These are phyloP conservation scores for Binderoboletus segoi DNA, from an alignment of 1,284 basidiomycete genomes.

Conservation along the genomic window DNA sequence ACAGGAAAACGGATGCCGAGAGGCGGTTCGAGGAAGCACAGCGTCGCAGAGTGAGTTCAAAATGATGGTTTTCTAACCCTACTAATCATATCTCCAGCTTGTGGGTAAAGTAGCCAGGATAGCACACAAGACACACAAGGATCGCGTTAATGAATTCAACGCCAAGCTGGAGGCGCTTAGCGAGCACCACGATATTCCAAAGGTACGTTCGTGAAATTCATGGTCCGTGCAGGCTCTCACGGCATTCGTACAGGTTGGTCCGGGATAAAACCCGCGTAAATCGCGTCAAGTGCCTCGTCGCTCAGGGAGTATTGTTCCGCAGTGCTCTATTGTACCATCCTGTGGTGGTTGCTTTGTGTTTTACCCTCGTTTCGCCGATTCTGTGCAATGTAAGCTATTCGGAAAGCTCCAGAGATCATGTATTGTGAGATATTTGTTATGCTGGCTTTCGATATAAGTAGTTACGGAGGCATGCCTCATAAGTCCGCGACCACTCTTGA, in stretches of 20 bases:
- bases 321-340: constrained; percentile 13
- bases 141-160: constrained; percentile 93
- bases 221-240: constrained; percentile 31
- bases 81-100: constrained; percentile 51
- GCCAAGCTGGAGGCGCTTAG: constrained; percentile 84
- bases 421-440: constrained; percentile 41
- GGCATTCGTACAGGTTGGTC: constrained; percentile 60
- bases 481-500: constrained; percentile 38
- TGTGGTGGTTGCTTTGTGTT: constrained; percentile 20
- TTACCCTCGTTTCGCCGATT: constrained; percentile 15
- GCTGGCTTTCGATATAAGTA: constrained; percentile 39
- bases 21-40: constrained; percentile 86
- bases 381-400: constrained; percentile 29
- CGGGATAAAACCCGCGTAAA: constrained; percentile 57
- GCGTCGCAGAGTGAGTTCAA: constrained; percentile 70
- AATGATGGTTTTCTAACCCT: neutral
- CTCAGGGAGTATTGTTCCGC: constrained; percentile 5
- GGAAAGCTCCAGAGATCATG: constrained; percentile 25
- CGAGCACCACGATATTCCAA: constrained; percentile 94
- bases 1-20: constrained; percentile 87
- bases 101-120: constrained; percentile 79
- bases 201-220: constrained; percentile 52
- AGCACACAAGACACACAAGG: constrained; percentile 91
- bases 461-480: constrained; percentile 35
- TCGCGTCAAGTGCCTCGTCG: constrained; percentile 23